Evolutionary conservation across 345 rosid species (phyloP).

Genomic region (Populus nigra): DNA sequence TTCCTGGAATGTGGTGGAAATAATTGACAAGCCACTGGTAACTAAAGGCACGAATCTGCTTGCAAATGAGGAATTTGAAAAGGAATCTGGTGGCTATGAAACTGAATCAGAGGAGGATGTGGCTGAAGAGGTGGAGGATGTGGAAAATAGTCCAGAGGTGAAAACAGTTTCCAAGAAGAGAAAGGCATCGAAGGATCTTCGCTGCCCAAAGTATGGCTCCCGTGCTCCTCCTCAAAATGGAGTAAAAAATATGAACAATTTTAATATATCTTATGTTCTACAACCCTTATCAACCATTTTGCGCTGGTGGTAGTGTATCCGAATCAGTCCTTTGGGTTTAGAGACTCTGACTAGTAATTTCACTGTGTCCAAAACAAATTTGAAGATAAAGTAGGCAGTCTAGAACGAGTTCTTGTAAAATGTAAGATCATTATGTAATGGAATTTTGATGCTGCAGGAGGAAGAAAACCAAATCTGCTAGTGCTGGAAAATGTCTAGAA

Average conservation of each 20-base stretch:
- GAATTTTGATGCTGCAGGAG: slow-evolving; percentile 39
- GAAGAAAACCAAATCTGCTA: slow-evolving; percentile 56
- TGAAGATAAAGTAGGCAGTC: background rate
- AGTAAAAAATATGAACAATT: background rate
- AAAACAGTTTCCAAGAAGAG: slow-evolving; percentile 62
- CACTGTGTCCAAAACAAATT: background rate
- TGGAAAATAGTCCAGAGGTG: slow-evolving; percentile 33
- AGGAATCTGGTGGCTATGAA: slow-evolving; percentile 58
- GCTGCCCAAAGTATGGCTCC: slow-evolving; percentile 57
- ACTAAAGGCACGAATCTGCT: slow-evolving; percentile 43
- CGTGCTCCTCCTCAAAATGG: background rate
- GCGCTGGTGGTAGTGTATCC: background rate
- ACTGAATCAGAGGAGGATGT: slow-evolving; percentile 62
- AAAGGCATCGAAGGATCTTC: slow-evolving; percentile 55
- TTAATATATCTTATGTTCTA: background rate
- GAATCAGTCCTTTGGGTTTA: background rate
- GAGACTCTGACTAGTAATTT: background rate
- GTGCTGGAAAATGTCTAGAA: slow-evolving; percentile 37
- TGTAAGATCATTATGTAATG: background rate
- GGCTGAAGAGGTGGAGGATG: slow-evolving; percentile 18
- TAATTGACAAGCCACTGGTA: slow-evolving; percentile 36
- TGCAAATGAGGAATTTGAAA: slow-evolving; percentile 62
- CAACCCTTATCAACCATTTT: background rate
- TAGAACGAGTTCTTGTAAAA: background rate
- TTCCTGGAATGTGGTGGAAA: slow-evolving; percentile 34